Evolutionary conservation across 805 yeast species (phyloP).

Genomic region (Candida morakotiae): DNA sequence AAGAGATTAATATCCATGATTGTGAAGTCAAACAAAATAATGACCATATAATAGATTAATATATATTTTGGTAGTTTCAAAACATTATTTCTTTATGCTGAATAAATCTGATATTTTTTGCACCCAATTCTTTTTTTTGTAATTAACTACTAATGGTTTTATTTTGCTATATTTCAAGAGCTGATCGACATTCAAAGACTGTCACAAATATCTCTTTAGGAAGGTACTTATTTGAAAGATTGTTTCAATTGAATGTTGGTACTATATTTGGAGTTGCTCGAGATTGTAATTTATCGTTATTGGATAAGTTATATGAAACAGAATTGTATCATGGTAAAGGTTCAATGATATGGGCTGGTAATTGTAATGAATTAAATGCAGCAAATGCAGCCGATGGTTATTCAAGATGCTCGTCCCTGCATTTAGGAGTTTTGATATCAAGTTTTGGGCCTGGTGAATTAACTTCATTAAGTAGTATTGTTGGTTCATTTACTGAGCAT

Average conservation of each 20-base stretch:
- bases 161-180: conserved; percentile 2
- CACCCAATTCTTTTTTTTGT: conserved; percentile 2
- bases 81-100: conserved; percentile 1
- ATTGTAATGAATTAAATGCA: conserved; percentile 41
- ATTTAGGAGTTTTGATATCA: conserved; percentile 33
- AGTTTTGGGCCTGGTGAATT: conserved; percentile 42
- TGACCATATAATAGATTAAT: not conserved
- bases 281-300: conserved; percentile 35
- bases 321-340: conserved; percentile 19
- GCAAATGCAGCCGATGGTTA: conserved; percentile 43
- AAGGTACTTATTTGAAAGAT: conserved; percentile 37
- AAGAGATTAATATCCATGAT: conserved; percentile 7
- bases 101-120: not conserved
- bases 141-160: conserved; percentile 1
- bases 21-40: conserved; percentile 1
- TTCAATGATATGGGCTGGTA: conserved; percentile 38
- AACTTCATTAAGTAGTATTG: conserved; percentile 35
- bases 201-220: conserved; percentile 35
- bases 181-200: not conserved
- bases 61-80: not conserved
- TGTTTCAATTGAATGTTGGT: conserved; percentile 31
- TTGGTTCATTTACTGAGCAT: conserved; percentile 40
- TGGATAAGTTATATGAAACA: conserved; percentile 37
- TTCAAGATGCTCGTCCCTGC: conserved; percentile 27
- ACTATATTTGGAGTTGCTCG: conserved; percentile 41